phyloP scores from a whole-genome alignment of 1,284 basidiomycete species.

The Cryptococcus floricola region DNA sequence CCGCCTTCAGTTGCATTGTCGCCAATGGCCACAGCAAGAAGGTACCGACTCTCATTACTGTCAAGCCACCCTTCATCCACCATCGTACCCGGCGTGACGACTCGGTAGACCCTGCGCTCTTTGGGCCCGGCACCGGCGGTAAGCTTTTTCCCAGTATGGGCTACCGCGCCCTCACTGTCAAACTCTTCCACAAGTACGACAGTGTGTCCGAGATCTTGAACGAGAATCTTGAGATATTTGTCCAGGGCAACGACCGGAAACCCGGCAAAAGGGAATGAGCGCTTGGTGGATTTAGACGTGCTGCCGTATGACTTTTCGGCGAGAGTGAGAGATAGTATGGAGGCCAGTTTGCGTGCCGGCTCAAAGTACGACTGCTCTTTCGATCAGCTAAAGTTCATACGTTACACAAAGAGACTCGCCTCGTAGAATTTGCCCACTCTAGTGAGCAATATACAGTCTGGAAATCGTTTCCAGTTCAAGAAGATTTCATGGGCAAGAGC shows the following conservation, averaged over 20 bases:
- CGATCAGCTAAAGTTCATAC: neutral
- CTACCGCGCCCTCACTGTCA: slow-evolving; percentile 40
- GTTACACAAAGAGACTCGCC: slow-evolving; percentile 52
- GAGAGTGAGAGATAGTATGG: slow-evolving; percentile 56
- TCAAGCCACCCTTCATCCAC: slow-evolving; percentile 84
- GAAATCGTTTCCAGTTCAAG: slow-evolving; percentile 68
- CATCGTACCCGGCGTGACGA: slow-evolving; percentile 87
- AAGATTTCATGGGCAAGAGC: slow-evolving; percentile 65
- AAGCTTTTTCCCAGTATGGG: slow-evolving; percentile 54
- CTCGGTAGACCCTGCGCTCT: slow-evolving; percentile 67
- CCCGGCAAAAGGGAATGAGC: slow-evolving; percentile 69
- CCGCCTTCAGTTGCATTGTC: neutral
- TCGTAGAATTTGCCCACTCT: slow-evolving; percentile 94
- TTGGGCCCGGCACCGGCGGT: slow-evolving; percentile 47
- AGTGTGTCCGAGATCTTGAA: slow-evolving; percentile 73
- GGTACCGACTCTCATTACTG: slow-evolving; percentile 79
- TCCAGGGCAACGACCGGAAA: slow-evolving; percentile 82
- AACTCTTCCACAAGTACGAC: slow-evolving; percentile 93
- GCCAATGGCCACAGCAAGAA: slow-evolving; percentile 63
- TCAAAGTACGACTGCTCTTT: slow-evolving; percentile 80
- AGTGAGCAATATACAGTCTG: slow-evolving; percentile 83
- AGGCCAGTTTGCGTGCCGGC: slow-evolving; percentile 74
- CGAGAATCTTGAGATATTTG: slow-evolving; percentile 78
- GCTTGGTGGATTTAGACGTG: slow-evolving; percentile 40
- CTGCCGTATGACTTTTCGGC: slow-evolving; percentile 31